phyloP scores from a whole-genome alignment of 495 filamentous ascomycete species.

The Stereocaulon alpinum region DNA sequence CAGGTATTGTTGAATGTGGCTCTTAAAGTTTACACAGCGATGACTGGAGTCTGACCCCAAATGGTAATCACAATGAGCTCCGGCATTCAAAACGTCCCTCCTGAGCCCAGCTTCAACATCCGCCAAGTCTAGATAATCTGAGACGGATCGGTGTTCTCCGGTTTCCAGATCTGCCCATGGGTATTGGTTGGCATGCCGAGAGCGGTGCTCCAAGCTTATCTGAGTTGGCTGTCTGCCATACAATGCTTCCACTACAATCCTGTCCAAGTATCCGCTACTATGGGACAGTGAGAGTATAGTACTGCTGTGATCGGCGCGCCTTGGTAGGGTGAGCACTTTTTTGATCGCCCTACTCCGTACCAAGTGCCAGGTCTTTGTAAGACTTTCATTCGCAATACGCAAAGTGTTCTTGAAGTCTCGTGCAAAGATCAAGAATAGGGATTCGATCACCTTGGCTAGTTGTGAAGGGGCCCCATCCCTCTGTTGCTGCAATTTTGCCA shows the following conservation, averaged over 20 bases:
- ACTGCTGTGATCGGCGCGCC: constrained; percentile 19
- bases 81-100: neutral
- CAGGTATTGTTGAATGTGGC: constrained; percentile 32
- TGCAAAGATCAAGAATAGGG: neutral
- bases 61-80: neutral
- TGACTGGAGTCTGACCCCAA: neutral
- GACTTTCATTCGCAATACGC: constrained; percentile 21
- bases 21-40: constrained; percentile 28
- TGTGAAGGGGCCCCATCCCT: constrained; percentile 8
- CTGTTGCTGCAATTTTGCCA: constrained; percentile 47
- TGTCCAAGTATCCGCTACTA: constrained; percentile 30
- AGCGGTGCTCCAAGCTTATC: constrained; percentile 1
- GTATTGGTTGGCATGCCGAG: neutral
- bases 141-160: neutral
- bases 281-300: constrained; percentile 4
- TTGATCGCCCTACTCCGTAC: constrained; percentile 27
- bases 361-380: constrained; percentile 25
- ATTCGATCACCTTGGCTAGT: neutral
- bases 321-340: constrained; percentile 32
- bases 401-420: constrained; percentile 24
- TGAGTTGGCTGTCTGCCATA: neutral
- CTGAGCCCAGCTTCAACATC: neutral
- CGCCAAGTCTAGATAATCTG: neutral
- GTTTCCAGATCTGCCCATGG: neutral
- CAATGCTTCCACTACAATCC: constrained; percentile 1